phyloP scores from a whole-genome alignment of 306 rosid species.

The Bauhinia variegata region DNA sequence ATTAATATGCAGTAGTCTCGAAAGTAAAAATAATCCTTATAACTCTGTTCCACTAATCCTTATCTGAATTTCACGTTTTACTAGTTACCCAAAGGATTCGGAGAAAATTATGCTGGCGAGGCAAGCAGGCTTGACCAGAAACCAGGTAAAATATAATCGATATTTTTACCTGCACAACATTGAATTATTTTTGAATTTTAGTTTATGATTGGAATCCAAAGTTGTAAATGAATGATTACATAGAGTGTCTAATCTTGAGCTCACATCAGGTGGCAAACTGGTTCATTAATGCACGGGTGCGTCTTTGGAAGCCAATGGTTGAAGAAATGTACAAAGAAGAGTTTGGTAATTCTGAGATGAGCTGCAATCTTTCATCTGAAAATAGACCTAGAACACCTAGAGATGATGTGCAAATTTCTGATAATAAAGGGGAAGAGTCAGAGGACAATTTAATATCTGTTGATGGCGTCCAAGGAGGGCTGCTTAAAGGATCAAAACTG shows the following conservation, averaged over 20 bases:
- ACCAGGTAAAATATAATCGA: slow-evolving; percentile 64
- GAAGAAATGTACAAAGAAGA: slow-evolving; percentile 99
- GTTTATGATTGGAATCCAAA: slow-evolving; percentile 6
- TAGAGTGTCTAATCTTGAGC: background rate
- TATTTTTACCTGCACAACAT: slow-evolving; percentile 9
- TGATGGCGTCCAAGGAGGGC: slow-evolving; percentile 39
- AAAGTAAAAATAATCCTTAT: background rate
- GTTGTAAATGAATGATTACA: background rate
- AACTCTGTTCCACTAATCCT: slow-evolving; percentile 23
- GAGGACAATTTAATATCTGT: slow-evolving; percentile 43
- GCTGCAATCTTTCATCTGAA: slow-evolving; percentile 67
- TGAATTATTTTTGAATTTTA: slow-evolving; percentile 15
- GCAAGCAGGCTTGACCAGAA: slow-evolving; percentile 86
- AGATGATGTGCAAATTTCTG: slow-evolving; percentile 49
- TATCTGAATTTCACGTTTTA: slow-evolving; percentile 29
- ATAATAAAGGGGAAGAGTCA: slow-evolving; percentile 56
- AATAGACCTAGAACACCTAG: slow-evolving; percentile 47
- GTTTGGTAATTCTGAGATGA: slow-evolving; percentile 71
- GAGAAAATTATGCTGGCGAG: slow-evolving; percentile 89
- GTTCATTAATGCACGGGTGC: slow-evolving; percentile 95
- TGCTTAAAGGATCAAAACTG: slow-evolving; percentile 37
- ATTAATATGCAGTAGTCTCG: too few species aligned
- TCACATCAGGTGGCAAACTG: slow-evolving; percentile 84
- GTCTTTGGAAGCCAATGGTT: slow-evolving; percentile 99
- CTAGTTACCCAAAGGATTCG: slow-evolving; percentile 92